Evolutionary conservation across 371 early-diverging fungal genomes (phyloP), one percentile per base, ranked within the genome.

Genomic region (Mortierella sp.): DNA sequence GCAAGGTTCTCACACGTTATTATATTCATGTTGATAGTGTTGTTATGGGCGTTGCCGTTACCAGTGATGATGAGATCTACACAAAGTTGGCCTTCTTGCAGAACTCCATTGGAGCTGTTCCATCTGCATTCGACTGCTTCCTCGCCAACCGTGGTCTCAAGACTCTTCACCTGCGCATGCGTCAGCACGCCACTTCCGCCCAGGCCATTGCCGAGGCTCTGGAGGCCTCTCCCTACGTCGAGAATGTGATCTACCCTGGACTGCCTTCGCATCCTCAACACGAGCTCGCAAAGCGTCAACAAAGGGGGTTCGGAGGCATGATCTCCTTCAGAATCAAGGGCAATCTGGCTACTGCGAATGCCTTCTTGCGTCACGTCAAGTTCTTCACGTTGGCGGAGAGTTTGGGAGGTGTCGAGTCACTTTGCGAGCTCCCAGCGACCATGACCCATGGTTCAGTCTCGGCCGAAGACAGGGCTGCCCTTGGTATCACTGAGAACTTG

Each of bases 71-170:
- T 41, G 86, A 84, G 51, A 66, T 96, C 60, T 84, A 87, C 67
- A 86, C 90, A 24, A 89, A 91, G 79, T 82, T 98, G 41, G 82
- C 83, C 52, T 98, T 98, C 83, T 83, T 96, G 78, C 98, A 97
- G 82, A 98, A 98, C 87, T 84, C 96, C 21, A 89, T 96, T 61
- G 99, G 99, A 60, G 96, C 95, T 48, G 93, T 97, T 16, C 98
- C 98, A n/a, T 89, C 91, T 56, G 92, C 98, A n/a, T 97, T 98
- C 65, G 99, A 98, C 80, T 97, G 96, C 81, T 98, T 88, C 86
- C 81, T 96, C 65, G 97, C 98, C 50, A 90, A 94, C 80, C 91
- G 98, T 79, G 98, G 99, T 61, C 78, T 98, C 47, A 97, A 97
- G 89, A 98, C 99, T 9, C 86, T 98, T 39, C 94, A 95, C 71